phyloP scores from a whole-genome alignment of 1,139 yeast species.

The Diutina siamensis region DNA sequence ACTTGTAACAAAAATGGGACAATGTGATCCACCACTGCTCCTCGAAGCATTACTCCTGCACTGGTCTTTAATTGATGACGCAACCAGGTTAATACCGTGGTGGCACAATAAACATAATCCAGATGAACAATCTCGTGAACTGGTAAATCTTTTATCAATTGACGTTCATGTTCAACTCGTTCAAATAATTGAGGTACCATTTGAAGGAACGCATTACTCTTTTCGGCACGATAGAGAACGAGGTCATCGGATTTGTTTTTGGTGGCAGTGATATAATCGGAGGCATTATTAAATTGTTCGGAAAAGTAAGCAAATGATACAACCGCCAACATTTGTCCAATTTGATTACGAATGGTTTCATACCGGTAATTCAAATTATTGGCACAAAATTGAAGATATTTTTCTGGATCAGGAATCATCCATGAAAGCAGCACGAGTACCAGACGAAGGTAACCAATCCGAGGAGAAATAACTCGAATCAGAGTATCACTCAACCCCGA shows the following conservation, averaged over 20 bases:
- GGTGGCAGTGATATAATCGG: conserved; percentile 30
- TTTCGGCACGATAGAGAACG: conserved; percentile 10
- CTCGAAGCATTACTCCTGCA: conserved; percentile 28
- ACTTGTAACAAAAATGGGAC: conserved; percentile 64
- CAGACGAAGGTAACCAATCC: conserved; percentile 4
- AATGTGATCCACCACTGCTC: conserved; percentile 29
- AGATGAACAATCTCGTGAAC: conserved; percentile 39
- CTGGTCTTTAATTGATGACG: conserved; percentile 31
- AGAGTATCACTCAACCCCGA: neutral
- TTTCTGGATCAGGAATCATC: conserved; percentile 42
- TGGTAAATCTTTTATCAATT: conserved; percentile 18
- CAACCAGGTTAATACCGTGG: conserved; percentile 34
- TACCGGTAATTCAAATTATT: conserved; percentile 51
- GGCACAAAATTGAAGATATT: conserved; percentile 36
- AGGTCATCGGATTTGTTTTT: conserved; percentile 14
- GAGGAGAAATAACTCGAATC: conserved; percentile 1
- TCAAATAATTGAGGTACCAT: conserved; percentile 27
- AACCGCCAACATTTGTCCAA: conserved; percentile 54
- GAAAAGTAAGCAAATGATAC: conserved; percentile 38
- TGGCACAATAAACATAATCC: conserved; percentile 34
- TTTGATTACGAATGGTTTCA: conserved; percentile 60
- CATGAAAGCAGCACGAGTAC: conserved; percentile 21
- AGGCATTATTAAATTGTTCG: conserved; percentile 35
- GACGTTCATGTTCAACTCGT: conserved; percentile 33
- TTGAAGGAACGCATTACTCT: conserved; percentile 13